phyloP scores from a whole-genome alignment of 805 yeast species.

The Priceomyces haplophilus region DNA sequence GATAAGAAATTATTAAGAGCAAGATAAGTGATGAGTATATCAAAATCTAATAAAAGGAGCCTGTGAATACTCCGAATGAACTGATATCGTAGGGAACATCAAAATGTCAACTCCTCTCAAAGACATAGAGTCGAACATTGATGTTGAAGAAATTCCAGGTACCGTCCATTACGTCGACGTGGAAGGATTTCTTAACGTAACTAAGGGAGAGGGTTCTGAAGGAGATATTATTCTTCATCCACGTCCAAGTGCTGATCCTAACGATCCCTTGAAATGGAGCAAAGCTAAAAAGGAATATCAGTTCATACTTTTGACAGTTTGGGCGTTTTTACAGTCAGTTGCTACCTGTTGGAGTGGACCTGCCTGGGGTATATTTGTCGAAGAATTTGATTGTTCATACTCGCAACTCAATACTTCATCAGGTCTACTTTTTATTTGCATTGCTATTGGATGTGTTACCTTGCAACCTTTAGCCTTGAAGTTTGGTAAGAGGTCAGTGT shows the following conservation, averaged over 20 bases:
- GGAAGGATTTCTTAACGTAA: not conserved
- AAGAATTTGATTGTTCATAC: conserved; percentile 27
- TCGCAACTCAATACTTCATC: conserved; percentile 43
- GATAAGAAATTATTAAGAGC: too few species aligned
- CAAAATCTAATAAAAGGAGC: too few species aligned
- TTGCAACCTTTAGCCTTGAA: conserved; percentile 33
- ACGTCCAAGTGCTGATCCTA: conserved; percentile 30
- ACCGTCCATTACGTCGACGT: not conserved
- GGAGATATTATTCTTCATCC: conserved; percentile 29
- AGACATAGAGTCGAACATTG: not conserved
- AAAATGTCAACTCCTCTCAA: not conserved
- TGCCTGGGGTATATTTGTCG: conserved; percentile 32
- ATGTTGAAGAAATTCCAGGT: not conserved
- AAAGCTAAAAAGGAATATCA: conserved; percentile 24
- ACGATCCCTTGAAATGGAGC: conserved; percentile 35
- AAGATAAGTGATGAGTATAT: too few species aligned
- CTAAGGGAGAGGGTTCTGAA: not conserved
- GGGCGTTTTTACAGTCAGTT: conserved; percentile 31
- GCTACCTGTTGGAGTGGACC: conserved; percentile 29
- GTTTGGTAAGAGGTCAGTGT: conserved; percentile 29
- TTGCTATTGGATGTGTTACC: conserved; percentile 36
- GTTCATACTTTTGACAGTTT: conserved; percentile 26
- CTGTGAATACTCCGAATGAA: too few species aligned
- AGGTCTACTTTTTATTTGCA: conserved; percentile 49
- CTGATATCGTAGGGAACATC: not conserved